Evolutionary conservation across 495 filamentous ascomycete genomes (phyloP), one percentile per base, ranked within the genome.

Genomic region (Bacidia gigantensis): DNA sequence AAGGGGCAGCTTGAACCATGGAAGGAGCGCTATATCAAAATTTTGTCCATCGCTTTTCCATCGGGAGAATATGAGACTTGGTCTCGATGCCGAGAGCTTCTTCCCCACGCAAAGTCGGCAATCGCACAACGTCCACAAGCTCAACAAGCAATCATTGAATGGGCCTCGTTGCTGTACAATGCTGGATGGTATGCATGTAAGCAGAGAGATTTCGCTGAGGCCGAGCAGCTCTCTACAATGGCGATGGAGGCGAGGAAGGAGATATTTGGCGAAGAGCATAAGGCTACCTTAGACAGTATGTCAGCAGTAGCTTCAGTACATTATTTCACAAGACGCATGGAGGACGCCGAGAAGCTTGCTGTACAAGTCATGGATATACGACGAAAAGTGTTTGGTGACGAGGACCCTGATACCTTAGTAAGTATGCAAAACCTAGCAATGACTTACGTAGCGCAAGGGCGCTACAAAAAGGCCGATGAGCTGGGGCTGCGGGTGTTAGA

Each of bases 1-100:
- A 26, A 68, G 3, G 57, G 53, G 20, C 26, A 72, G 48, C 50
- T 64, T 22, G 68, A 76, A 51, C 58, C 39, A 12, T 74, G 41
- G 41, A 44, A 44, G 10, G 25, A 42, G 23, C n/a, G 14, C 3
- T 35, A 17, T n/a, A 11, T 46, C 22, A 41, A 41, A 23, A 53
- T 29, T 26, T 26, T 26, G 50, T 58, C 12, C 47, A 38, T 23
- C 29, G 42, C 22, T 46, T 20, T 46, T 64, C 60, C 52, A 29
- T 38, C 18, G 11, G 59, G 64, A 49, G 23, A 55, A 0, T 65
- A 60, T 46, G 57, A 59, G 17, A 68, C 42, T 42, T 66, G 62
- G 65, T 42, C 53, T 26, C 51, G 29, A 39, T 69, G 60, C 46
- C 59, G 54, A 57, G 43, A 29, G 32, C 53, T 64, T 1, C 61